A percentile compares a stretch with the other conserved stretches of the same genome.
Evolutionary conservation across 75 land plant genomes (phyloP).

Genomic region (Picea glauca): DNA sequence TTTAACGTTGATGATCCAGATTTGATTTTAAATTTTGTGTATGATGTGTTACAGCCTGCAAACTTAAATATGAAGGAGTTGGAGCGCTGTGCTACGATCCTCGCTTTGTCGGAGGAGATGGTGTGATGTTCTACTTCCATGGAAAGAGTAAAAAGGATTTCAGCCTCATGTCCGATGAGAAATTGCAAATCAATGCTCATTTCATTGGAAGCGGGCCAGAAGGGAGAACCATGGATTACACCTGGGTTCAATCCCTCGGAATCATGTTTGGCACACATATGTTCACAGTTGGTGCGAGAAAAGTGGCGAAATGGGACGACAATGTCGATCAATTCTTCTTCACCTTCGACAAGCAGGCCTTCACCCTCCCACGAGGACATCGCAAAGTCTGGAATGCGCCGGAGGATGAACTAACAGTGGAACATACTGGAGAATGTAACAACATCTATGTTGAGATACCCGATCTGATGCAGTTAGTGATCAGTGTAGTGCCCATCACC

Average conservation of each 20-base stretch:
- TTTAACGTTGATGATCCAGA: too few relatives aligned
- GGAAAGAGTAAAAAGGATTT: conserved; percentile 45
- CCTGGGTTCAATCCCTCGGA: conserved; percentile 46
- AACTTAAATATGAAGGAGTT: conserved; percentile 28
- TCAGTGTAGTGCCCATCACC: conserved; percentile 26
- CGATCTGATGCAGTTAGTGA: conserved; percentile 9
- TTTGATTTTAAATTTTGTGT: too few relatives aligned
- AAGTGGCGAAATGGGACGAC: conserved; percentile 24
- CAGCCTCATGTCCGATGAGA: conserved; percentile 47
- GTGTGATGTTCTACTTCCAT: conserved; percentile 73
- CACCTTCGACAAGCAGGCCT: conserved; percentile 17
- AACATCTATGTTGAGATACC: conserved; percentile 14
- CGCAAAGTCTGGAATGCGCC: conserved; percentile 17
- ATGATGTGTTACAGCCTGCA: background rate
- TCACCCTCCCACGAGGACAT: conserved; percentile 9
- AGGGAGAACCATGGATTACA: conserved; percentile 35
- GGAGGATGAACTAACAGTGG: conserved; percentile 12
- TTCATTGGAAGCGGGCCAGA: conserved; percentile 40
- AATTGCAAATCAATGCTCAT: conserved; percentile 61
- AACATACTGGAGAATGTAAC: conserved; percentile 16
- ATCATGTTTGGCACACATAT: conserved; percentile 27
- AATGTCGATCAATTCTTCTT: conserved; percentile 23
- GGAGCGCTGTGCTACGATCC: conserved; percentile 68
- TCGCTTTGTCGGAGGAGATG: conserved; percentile 70
- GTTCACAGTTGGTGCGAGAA: conserved; percentile 22